Percentiles rank a stretch among this genome's conserved stretches.
These are phyloP conservation scores for Durotheca rogersii DNA, from an alignment of 495 filamentous ascomycete species.

Conservation along the genomic window DNA sequence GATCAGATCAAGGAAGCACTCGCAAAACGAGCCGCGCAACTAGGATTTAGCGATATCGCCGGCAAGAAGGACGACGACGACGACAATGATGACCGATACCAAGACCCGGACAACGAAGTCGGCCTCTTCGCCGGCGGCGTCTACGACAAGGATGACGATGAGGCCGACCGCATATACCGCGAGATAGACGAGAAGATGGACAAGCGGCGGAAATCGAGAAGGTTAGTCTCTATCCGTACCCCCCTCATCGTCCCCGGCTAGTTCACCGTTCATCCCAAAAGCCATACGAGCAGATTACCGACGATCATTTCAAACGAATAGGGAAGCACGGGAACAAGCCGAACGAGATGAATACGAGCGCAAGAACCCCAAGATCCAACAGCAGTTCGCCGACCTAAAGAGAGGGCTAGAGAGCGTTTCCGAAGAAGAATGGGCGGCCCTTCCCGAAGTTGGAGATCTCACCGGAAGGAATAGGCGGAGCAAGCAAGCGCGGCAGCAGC, in stretches of 20 bases:
- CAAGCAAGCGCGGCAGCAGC: slow-evolving; percentile 76
- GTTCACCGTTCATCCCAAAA: slow-evolving; percentile 70
- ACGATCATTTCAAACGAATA: slow-evolving; percentile 65
- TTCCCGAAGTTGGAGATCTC: slow-evolving; percentile 94
- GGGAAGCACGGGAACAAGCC: slow-evolving; percentile 91
- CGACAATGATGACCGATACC: slow-evolving; percentile 83
- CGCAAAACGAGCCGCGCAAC: slow-evolving; percentile 81
- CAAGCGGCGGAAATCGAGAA: slow-evolving; percentile 76
- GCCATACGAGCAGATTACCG: slow-evolving; percentile 82
- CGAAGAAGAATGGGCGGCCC: slow-evolving; percentile 94
- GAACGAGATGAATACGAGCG: slow-evolving; percentile 93
- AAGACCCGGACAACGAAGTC: slow-evolving; percentile 96
- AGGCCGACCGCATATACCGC: slow-evolving; percentile 93
- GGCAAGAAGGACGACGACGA: slow-evolving; percentile 78
- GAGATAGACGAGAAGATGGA: slow-evolving; percentile 97
- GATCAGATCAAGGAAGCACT: slow-evolving; percentile 98
- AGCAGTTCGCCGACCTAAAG: slow-evolving; percentile 96
- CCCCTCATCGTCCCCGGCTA: slow-evolving; percentile 19
- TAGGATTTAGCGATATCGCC: slow-evolving; percentile 74
- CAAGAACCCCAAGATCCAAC: slow-evolving; percentile 97
- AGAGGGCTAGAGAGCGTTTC: slow-evolving; percentile 81
- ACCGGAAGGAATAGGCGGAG: slow-evolving; percentile 88
- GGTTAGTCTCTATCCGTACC: slow-evolving; percentile 64
- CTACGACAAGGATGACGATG: slow-evolving; percentile 95
- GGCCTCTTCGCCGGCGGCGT: slow-evolving; percentile 91